A percentile compares a stretch with the other conserved stretches of the same genome.
Conservation (phyloP, 805 yeast genomes). For the Saturnispora besseyi region DNA sequence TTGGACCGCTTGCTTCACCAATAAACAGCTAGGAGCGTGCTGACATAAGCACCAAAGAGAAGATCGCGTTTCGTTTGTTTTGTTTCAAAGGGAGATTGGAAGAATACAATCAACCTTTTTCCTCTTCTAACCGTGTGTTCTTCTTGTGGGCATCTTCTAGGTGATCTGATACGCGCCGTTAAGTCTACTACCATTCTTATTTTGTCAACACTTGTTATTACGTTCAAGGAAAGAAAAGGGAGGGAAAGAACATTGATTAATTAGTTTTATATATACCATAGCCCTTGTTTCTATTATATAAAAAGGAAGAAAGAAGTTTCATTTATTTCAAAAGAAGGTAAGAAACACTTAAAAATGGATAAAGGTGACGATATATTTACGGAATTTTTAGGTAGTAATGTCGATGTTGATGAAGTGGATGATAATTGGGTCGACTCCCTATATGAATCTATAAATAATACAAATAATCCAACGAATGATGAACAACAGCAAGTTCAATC, state of each 20-base stretch:
- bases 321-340: not conserved
- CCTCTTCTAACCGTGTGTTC: not conserved
- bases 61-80: not conserved
- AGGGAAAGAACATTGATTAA: no score
- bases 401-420: not conserved
- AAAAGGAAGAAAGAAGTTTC: no score
- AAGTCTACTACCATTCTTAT: no score
- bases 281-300: no score
- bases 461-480: not conserved
- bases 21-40: not conserved
- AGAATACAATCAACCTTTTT: not conserved
- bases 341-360: not conserved
- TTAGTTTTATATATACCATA: no score
- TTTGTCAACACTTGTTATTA: no score
- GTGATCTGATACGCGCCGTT: not conserved
- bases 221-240: no score
- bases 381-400: conserved; percentile 8
- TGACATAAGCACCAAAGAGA: not conserved
- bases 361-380: conserved; percentile 11
- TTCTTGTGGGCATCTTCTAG: not conserved
- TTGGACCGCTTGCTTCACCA: conserved; percentile 1
- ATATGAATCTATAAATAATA: conserved; percentile 3
- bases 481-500: not conserved
- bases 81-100: conserved; percentile 3
- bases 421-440: conserved; percentile 9